Evolutionary conservation across 2,329 filamentous ascomycete genomes (phyloP).

Genomic region (Stromatinia cepivora): DNA sequence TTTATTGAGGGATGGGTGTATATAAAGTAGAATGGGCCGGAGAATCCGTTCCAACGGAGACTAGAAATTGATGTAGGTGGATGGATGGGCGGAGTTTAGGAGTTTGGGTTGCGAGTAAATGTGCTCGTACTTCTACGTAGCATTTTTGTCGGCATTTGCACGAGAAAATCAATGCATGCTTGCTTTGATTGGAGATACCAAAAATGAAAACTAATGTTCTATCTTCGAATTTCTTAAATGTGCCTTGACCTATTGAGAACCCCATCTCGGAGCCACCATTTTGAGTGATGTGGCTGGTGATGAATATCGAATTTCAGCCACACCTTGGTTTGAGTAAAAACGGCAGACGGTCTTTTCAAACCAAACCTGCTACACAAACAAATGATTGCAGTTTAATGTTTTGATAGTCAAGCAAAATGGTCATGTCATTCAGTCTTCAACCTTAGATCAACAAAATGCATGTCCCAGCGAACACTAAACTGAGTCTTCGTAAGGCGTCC

Average conservation of each 20-base stretch:
- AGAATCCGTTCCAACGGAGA: background rate
- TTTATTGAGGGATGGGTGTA: constrained; percentile 10
- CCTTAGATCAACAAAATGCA: too few species aligned
- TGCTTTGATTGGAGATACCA: constrained; percentile 13
- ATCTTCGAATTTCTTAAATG: background rate
- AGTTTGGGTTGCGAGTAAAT: constrained; percentile 3
- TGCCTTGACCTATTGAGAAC: background rate
- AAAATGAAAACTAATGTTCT: constrained; percentile 2
- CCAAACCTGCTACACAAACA: too few species aligned
- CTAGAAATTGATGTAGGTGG: constrained; percentile 10
- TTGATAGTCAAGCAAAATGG: background rate
- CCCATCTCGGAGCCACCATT: too few species aligned
- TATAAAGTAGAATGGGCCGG: constrained; percentile 4
- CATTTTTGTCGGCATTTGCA: background rate
- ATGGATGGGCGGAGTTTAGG: constrained; percentile 5
- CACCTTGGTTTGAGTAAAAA: too few species aligned
- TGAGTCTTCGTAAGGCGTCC: background rate
- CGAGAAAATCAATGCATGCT: background rate
- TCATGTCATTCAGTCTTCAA: background rate
- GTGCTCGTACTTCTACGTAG: background rate
- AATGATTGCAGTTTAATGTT: background rate
- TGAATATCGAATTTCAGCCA: too few species aligned
- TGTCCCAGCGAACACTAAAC: background rate
- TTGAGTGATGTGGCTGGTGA: background rate
- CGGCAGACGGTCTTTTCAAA: too few species aligned